phyloP scores from a whole-genome alignment of 108 stramenopile genomes.

The Cyclostephanos invisitatus region DNA sequence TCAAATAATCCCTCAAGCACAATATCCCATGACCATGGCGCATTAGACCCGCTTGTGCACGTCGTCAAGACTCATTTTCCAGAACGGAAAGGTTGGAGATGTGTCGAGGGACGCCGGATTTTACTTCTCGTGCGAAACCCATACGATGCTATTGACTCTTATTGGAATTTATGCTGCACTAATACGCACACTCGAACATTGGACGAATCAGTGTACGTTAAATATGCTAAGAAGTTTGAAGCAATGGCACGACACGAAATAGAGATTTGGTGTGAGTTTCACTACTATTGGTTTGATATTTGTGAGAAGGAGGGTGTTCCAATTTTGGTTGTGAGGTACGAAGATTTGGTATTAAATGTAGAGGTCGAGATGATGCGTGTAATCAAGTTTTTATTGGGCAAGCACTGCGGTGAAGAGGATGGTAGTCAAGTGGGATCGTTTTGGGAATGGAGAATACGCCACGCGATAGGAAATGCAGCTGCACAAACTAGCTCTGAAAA shows the following conservation, averaged over 20 bases:
- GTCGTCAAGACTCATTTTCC: conserved; percentile 95
- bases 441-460: conserved; percentile 50
- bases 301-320: conserved; percentile 40
- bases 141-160: conserved; percentile 95
- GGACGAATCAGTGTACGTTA: conserved; percentile 65
- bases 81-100: conserved; percentile 80
- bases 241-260: conserved; percentile 70
- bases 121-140: conserved; percentile 93
- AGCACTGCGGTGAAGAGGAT: conserved; percentile 13
- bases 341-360: conserved; percentile 70
- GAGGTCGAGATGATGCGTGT: conserved; percentile 54
- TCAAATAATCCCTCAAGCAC: not conserved
- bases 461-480: conserved; percentile 22
- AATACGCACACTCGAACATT: conserved; percentile 92
- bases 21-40: conserved; percentile 42
- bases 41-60: conserved; percentile 27
- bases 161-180: conserved; percentile 93
- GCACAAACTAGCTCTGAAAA: not conserved
- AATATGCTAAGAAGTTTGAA: conserved; percentile 64
- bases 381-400: conserved; percentile 47
- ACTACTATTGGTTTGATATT: conserved; percentile 65
- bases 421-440: conserved; percentile 22
- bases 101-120: conserved; percentile 49
- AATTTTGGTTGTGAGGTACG: conserved; percentile 69
- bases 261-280: conserved; percentile 69